Evolutionary conservation across 2,329 filamentous ascomycete species (phyloP).

Genomic region (Paecilomyces sp.): DNA sequence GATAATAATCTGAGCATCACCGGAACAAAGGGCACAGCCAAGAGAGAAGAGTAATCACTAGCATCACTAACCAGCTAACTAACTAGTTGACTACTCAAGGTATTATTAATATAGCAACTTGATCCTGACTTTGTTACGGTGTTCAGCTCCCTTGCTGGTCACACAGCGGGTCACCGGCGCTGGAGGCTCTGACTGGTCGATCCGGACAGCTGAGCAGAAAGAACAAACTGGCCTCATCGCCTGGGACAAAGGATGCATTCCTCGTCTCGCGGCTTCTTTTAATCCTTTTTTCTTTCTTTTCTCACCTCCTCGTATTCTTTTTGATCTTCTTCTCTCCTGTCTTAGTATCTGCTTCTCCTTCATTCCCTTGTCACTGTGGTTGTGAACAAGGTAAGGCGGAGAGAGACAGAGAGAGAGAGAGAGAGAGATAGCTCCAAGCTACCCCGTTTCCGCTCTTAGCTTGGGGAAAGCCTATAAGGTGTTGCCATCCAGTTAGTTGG

Average conservation of each 20-base stretch:
- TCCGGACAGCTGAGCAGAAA: conserved; percentile 20
- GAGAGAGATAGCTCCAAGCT: background rate
- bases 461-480: background rate
- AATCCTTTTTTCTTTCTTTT: background rate
- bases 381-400: background rate
- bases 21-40: too few species aligned
- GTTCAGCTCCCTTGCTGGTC: conserved; percentile 1
- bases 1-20: too few species aligned
- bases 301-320: too few species aligned
- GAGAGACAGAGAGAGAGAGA: too few species aligned
- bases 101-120: too few species aligned
- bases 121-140: background rate
- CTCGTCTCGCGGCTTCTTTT: background rate
- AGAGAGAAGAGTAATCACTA: too few species aligned
- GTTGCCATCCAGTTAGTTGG: background rate
- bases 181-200: too few species aligned
- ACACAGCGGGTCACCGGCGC: conserved; percentile 11
- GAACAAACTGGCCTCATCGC: conserved; percentile 37
- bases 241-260: conserved; percentile 2
- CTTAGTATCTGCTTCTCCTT: background rate
- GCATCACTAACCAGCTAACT: too few species aligned
- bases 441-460: background rate
- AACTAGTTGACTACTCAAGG: too few species aligned
- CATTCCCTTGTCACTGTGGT: background rate
- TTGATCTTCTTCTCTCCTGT: too few species aligned